Evolutionary conservation across 2,329 filamentous ascomycete genomes (phyloP).

Genomic region (Macrophomina pseudophaseolina): DNA sequence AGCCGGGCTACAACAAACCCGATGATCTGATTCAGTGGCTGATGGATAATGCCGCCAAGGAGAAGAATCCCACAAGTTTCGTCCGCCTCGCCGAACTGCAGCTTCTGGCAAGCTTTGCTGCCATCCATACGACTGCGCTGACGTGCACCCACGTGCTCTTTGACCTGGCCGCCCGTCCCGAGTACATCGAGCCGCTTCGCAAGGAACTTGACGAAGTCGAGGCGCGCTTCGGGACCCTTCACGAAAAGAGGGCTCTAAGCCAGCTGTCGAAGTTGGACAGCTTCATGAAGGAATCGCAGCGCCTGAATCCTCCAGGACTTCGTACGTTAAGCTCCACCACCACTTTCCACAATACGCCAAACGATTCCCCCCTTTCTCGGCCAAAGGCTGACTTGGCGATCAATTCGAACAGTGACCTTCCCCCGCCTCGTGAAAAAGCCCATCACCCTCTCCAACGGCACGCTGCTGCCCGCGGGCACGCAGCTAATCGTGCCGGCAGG

Average conservation of each 20-base stretch:
- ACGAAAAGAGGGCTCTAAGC: slow-evolving; percentile 24
- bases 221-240: slow-evolving; percentile 21
- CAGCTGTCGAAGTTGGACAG: slow-evolving; percentile 31
- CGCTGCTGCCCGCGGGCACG: slow-evolving; percentile 28
- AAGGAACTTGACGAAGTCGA: slow-evolving; percentile 27
- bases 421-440: slow-evolving; percentile 28
- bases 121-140: slow-evolving; percentile 34
- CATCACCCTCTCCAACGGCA: slow-evolving; percentile 31
- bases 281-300: slow-evolving; percentile 32
- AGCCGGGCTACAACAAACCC: background rate
- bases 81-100: slow-evolving; percentile 17
- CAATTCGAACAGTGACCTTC: slow-evolving; percentile 19
- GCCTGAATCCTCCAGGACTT: slow-evolving; percentile 27
- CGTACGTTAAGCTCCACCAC: background rate
- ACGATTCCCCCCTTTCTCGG: background rate
- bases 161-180: slow-evolving; percentile 30
- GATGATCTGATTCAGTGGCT: slow-evolving; percentile 12
- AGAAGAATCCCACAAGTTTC: slow-evolving; percentile 22
- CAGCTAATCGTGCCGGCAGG: slow-evolving; percentile 5
- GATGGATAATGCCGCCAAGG: slow-evolving; percentile 28
- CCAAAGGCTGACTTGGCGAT: background rate
- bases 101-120: slow-evolving; percentile 27
- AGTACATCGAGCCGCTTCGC: slow-evolving; percentile 30
- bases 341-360: too few relatives aligned
- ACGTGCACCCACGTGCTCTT: slow-evolving; percentile 29